Conservation (phyloP, 306 rosid species). For the Rosa rugosa region DNA sequence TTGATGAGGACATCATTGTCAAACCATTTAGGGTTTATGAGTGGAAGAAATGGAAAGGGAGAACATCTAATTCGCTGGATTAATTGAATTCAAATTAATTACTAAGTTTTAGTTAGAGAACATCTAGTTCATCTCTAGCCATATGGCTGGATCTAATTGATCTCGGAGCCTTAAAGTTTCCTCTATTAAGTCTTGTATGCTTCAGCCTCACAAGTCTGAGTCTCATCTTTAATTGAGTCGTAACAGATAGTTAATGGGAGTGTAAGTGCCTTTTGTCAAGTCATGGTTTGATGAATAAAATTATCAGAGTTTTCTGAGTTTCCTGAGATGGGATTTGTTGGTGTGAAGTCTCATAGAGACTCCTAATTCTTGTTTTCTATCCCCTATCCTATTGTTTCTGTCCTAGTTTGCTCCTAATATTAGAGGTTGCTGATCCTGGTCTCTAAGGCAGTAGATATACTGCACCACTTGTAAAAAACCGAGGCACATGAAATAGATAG, state of each 20-base stretch:
- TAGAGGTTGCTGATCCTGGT: not conserved
- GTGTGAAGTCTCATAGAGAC: not conserved
- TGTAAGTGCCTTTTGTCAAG: not conserved
- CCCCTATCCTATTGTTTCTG: not conserved
- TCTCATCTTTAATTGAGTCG: not conserved
- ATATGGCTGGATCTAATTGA: no score
- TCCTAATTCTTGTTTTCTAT: not conserved
- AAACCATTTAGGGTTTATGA: not conserved
- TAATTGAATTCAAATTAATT: not conserved
- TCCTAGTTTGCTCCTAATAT: not conserved
- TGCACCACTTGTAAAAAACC: not conserved
- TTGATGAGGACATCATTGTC: not conserved
- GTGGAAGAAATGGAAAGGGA: not conserved
- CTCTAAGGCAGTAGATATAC: not conserved
- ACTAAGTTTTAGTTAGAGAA: not conserved
- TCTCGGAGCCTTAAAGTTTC: not conserved
- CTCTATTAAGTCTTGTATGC: not conserved
- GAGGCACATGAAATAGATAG: not conserved
- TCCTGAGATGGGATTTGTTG: not conserved
- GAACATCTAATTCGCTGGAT: not conserved
- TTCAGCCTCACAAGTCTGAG: not conserved
- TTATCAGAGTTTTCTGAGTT: not conserved
- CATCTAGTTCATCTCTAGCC: no score
- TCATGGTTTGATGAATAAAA: not conserved
- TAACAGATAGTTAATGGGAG: not conserved